Evolutionary conservation across 352 stramenopile species (phyloP).

Genomic region (Pythium aquatile): DNA sequence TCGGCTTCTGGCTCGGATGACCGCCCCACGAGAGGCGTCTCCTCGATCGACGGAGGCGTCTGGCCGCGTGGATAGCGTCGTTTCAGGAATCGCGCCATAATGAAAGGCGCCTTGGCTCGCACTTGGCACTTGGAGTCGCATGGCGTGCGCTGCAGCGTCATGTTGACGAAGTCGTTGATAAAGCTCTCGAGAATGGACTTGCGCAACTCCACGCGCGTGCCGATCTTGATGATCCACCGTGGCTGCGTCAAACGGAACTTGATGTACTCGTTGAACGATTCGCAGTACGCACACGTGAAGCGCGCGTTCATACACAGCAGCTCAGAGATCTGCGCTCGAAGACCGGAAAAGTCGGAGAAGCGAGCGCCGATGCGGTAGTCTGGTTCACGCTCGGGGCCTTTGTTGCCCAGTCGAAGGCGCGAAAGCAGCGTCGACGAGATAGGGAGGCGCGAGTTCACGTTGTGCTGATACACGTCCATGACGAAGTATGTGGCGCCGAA

Average conservation of each 20-base stretch:
- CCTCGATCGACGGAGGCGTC: not conserved
- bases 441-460: slow-evolving; percentile 30
- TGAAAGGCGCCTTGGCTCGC: slow-evolving; percentile 19
- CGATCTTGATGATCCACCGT: slow-evolving; percentile 29
- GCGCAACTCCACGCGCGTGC: slow-evolving; percentile 23
- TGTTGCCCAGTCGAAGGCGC: slow-evolving; percentile 11
- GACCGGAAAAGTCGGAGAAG: slow-evolving; percentile 58
- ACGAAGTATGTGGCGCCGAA: slow-evolving; percentile 53
- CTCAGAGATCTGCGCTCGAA: slow-evolving; percentile 50
- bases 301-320: slow-evolving; percentile 51
- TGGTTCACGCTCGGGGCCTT: slow-evolving; percentile 17
- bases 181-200: slow-evolving; percentile 28
- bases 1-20: not conserved
- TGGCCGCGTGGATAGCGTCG: slow-evolving; percentile 10
- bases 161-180: slow-evolving; percentile 29
- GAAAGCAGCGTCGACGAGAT: slow-evolving; percentile 24
- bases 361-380: slow-evolving; percentile 64
- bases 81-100: slow-evolving; percentile 22
- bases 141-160: slow-evolving; percentile 19
- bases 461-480: slow-evolving; percentile 50
- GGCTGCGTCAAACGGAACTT: slow-evolving; percentile 26
- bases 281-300: slow-evolving; percentile 51
- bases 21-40: not conserved
- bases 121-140: slow-evolving; percentile 21
- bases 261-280: slow-evolving; percentile 43